These are phyloP conservation scores for Colletotrichum sp. DNA, from an alignment of 2,329 filamentous ascomycete species.

Conservation along the genomic window DNA sequence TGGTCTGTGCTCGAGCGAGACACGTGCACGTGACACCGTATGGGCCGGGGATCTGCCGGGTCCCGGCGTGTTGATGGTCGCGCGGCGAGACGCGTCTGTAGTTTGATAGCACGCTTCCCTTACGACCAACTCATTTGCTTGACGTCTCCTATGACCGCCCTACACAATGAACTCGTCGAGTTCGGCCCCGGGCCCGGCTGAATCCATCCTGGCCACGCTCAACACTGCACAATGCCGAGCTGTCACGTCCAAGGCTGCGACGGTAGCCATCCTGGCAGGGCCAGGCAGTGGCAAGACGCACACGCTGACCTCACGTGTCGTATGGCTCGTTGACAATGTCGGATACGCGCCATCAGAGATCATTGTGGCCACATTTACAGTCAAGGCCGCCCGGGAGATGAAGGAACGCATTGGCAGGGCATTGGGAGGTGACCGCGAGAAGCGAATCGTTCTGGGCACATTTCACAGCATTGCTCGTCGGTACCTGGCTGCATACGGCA, in stretches of 20 bases:
- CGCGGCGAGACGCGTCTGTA: neutral
- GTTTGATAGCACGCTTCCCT: neutral
- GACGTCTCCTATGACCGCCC: neutral
- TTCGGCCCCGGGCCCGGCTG: slow-evolving; percentile 16
- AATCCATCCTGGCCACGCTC: slow-evolving; percentile 50
- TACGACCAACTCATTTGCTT: neutral
- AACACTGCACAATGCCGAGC: slow-evolving; percentile 62
- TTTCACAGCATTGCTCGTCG: slow-evolving; percentile 92
- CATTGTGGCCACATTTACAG: slow-evolving; percentile 95
- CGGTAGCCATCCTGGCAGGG: slow-evolving; percentile 71
- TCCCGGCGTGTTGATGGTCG: neutral
- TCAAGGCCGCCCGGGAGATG: slow-evolving; percentile 95
- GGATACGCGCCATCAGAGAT: slow-evolving; percentile 83
- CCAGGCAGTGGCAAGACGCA: slow-evolving; percentile 89
- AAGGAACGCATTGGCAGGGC: slow-evolving; percentile 81
- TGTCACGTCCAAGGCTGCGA: slow-evolving; percentile 56
- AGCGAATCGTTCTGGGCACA: slow-evolving; percentile 83
- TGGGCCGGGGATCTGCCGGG: neutral
- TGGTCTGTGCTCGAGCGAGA: neutral
- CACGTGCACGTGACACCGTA: slow-evolving; percentile 8
- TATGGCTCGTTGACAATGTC: slow-evolving; percentile 79
- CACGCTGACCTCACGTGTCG: slow-evolving; percentile 89
- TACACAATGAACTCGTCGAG: slow-evolving; percentile 17
- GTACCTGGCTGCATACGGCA: slow-evolving; percentile 84
- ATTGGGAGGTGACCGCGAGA: slow-evolving; percentile 79